These are phyloP conservation scores for Ascochyta koolunga DNA, from an alignment of 2,329 filamentous ascomycete genomes.

Conservation along the genomic window DNA sequence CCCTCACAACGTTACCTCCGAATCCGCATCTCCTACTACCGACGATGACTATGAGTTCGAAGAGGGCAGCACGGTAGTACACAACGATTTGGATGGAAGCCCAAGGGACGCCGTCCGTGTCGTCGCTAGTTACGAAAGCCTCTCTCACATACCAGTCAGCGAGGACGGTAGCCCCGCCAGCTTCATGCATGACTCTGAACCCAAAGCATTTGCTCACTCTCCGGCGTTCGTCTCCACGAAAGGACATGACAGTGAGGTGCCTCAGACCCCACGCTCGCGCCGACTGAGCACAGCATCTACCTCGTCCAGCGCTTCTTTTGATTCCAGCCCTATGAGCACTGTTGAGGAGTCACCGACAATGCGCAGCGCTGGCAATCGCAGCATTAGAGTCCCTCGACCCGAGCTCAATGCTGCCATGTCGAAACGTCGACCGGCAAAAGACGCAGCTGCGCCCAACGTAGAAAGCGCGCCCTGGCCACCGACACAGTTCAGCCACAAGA, in stretches of 20 bases:
- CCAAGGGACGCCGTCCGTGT: slow-evolving; percentile 3
- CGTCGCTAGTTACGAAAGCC: slow-evolving; percentile 7
- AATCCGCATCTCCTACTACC: slow-evolving; percentile 1
- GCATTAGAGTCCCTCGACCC: slow-evolving; percentile 39
- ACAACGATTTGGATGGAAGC: slow-evolving; percentile 32
- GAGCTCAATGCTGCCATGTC: slow-evolving; percentile 53
- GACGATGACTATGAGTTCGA: slow-evolving; percentile 43
- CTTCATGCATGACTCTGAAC: slow-evolving; percentile 3
- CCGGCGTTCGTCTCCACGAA: slow-evolving; percentile 29
- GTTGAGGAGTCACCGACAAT: slow-evolving; percentile 47
- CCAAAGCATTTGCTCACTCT: slow-evolving; percentile 19
- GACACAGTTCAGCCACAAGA: slow-evolving; percentile 41
- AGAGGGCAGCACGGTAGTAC: slow-evolving; percentile 44
- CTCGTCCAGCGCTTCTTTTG: slow-evolving; percentile 37
- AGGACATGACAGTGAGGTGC: slow-evolving; percentile 26
- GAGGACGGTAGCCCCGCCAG: slow-evolving; percentile 6
- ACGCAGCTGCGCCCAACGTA: slow-evolving; percentile 48
- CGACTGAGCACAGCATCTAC: slow-evolving; percentile 40
- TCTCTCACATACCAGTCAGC: not conserved
- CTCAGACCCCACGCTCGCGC: slow-evolving; percentile 41
- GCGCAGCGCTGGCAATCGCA: slow-evolving; percentile 35
- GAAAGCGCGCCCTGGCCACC: slow-evolving; percentile 43
- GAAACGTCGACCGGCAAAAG: slow-evolving; percentile 45
- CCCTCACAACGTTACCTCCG: not conserved
- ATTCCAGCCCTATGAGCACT: slow-evolving; percentile 39